Conservation (phyloP, 768 basidiomycete genomes). For the Tricholomella constricta region DNA sequence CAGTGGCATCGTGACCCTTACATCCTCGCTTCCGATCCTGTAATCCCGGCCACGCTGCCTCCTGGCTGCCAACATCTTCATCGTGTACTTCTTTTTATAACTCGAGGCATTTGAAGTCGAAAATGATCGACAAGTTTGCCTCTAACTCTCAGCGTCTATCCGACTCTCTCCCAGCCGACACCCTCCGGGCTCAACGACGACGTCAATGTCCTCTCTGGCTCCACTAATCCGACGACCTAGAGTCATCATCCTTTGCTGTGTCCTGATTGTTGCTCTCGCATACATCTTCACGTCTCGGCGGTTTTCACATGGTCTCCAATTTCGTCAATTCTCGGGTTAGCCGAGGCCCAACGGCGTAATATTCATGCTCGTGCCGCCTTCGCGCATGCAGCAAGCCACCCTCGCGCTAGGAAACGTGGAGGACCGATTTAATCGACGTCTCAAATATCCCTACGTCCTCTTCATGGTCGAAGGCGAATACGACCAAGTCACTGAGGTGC, state of each 20-base stretch:
- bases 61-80: too few relatives aligned
- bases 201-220: too few relatives aligned
- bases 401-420: conserved; percentile 30
- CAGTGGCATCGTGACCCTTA: too few relatives aligned
- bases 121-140: too few relatives aligned
- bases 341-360: conserved; percentile 27
- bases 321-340: neutral
- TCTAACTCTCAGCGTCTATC: too few relatives aligned
- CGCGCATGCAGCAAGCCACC: conserved; percentile 27
- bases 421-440: conserved; percentile 30
- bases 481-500: conserved; percentile 22
- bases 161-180: too few relatives aligned
- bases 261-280: conserved; percentile 2
- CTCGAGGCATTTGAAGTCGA: too few relatives aligned
- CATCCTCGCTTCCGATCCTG: too few relatives aligned
- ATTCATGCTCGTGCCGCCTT: conserved; percentile 28
- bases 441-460: conserved; percentile 31
- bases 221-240: conserved; percentile 6
- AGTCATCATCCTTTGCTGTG: neutral
- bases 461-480: conserved; percentile 28
- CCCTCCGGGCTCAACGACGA: too few relatives aligned
- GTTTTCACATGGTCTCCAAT: neutral
- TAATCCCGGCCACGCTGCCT: too few relatives aligned
- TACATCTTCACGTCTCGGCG: neutral
- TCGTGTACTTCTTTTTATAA: too few relatives aligned